Percentiles rank a stretch among this genome's conserved stretches.
Conservation (phyloP, 495 filamentous ascomycete species). For the Aspergillus homomorphus region DNA sequence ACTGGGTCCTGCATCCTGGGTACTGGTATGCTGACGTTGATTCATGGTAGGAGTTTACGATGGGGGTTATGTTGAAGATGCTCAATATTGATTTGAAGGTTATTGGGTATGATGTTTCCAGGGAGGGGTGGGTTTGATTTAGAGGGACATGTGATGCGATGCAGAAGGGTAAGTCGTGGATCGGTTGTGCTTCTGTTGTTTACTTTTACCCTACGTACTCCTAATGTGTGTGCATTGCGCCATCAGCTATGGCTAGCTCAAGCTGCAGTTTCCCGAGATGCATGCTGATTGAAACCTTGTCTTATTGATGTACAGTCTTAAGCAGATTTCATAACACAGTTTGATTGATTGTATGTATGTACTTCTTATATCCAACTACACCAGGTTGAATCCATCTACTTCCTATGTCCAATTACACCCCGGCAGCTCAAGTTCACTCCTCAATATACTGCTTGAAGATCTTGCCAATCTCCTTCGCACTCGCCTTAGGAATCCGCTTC, state of each 20-base stretch:
- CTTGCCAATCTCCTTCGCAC: slow-evolving; percentile 60
- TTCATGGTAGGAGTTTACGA: slow-evolving; percentile 55
- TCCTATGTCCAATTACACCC: slow-evolving; percentile 2
- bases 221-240: too few species aligned
- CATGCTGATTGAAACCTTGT: too few species aligned
- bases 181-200: too few species aligned
- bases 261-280: too few species aligned
- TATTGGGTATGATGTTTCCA: slow-evolving; percentile 59
- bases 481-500: slow-evolving; percentile 76
- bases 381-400: not conserved
- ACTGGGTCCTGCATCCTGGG: not conserved
- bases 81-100: slow-evolving; percentile 61
- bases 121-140: slow-evolving; percentile 51
- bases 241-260: too few species aligned
- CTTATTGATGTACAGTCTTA: too few species aligned
- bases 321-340: too few species aligned
- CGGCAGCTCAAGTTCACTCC: slow-evolving; percentile 18
- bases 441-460: slow-evolving; percentile 54
- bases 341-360: too few species aligned
- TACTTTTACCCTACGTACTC: too few species aligned
- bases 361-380: not conserved
- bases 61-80: slow-evolving; percentile 68
- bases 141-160: too few species aligned
- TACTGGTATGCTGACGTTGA: not conserved
- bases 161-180: too few species aligned